Conservation (phyloP, 768 basidiomycete genomes). For the Lactarius hengduanensis region DNA sequence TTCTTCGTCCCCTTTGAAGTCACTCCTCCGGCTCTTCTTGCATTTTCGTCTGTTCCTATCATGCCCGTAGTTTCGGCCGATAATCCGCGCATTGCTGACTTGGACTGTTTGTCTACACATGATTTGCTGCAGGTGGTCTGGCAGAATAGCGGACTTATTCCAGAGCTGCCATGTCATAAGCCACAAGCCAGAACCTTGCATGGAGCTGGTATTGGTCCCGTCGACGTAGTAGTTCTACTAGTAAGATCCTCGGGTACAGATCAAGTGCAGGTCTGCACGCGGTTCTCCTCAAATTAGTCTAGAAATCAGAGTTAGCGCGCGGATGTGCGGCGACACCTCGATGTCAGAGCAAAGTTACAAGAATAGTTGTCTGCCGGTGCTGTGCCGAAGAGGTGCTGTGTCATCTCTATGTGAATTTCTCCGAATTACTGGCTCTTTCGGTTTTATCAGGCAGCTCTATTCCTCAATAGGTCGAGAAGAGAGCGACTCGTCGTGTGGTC, state of each 20-base stretch:
- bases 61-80: neutral
- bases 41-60: neutral
- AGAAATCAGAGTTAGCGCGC: neutral
- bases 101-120: neutral
- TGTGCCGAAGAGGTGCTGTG: neutral
- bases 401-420: neutral
- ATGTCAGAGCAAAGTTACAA: neutral
- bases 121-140: neutral
- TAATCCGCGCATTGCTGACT: neutral
- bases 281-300: neutral
- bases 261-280: neutral
- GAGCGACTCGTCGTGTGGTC: constrained; percentile 1
- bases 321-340: neutral
- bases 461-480: neutral
- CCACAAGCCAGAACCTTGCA: neutral
- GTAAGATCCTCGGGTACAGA: constrained; percentile 11
- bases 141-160: constrained; percentile 6
- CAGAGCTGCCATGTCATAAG: constrained; percentile 20
- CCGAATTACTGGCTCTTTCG: neutral
- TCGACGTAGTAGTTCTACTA: neutral
- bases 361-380: neutral
- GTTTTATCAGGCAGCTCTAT: neutral
- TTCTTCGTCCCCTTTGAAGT: neutral
- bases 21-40: neutral
- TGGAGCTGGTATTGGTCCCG: neutral